Base-by-base conservation (phyloP, 2,329 filamentous ascomycete species). In the Colletotrichum orchidophilum region DNA sequence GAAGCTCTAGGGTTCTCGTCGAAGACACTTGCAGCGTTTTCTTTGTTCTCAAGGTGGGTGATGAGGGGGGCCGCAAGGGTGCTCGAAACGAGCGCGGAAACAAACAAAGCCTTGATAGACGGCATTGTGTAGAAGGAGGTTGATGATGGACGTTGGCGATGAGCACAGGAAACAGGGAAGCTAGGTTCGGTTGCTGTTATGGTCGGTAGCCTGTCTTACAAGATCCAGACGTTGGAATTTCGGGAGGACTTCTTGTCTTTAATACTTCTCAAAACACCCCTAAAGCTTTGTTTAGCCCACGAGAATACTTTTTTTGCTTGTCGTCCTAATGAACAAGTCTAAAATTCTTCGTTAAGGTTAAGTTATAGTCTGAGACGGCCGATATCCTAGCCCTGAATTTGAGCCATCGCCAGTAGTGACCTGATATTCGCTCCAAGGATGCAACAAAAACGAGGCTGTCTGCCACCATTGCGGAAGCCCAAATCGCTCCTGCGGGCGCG, bases 281-380 rank as follows among this genome's bases (percentile, higher is more conserved):
- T 7, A 12, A 27, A 7, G 15, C 1, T 31, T 13, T 46, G 7
- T 11, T 46, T 9, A 9, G 7, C 21, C 18, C 18, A n/a, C 9
- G 18, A 21, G 39, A 46, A 15, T 5, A n/a, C 13, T 7, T n/a
- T 2, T 52, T 26, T n/a, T 29, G 5, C 18, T 31, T 21, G 0
- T 18, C 24, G 26, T 15, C 26, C 53, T 39, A 21, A 52, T 18
- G 24, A 69, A 29, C 31, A 49, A 59, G 59, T 39, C 42, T 68
- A 46, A 53, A 49, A 21, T 9, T 13, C 8, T 12, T 12, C 12
- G 33, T 31, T 59, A 63, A 69, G 53, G 53, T 71, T 69, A 55
- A 54, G 64, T 63, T 63, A 18, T 26, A n/a, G 15, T 29, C 64
- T 50, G 59, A 69, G 64, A 46, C 53, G 7, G 13, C 59, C 52